phyloP scores from a whole-genome alignment of 1,139 yeast species.

The Suhomyces bribrorum region DNA sequence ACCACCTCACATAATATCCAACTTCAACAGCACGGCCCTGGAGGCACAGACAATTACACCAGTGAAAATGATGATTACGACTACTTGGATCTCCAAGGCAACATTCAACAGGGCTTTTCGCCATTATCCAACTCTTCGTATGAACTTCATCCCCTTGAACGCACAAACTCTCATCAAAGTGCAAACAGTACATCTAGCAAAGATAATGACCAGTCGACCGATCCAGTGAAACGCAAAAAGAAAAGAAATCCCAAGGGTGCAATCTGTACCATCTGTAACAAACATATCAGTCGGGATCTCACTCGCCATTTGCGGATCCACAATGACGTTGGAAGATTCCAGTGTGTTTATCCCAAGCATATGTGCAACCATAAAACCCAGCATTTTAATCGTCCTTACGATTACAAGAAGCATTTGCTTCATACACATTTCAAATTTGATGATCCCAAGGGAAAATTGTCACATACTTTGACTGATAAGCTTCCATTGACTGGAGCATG shows the following conservation, averaged over 20 bases:
- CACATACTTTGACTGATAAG: conserved; percentile 47
- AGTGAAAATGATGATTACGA: conserved; percentile 3
- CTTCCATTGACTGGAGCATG: conserved; percentile 43
- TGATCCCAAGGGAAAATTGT: conserved; percentile 45
- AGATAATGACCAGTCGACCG: conserved; percentile 6
- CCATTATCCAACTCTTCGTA: conserved; percentile 8
- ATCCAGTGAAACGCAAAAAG: conserved; percentile 21
- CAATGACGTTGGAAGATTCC: conserved; percentile 49
- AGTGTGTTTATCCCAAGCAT: conserved; percentile 45
- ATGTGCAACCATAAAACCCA: conserved; percentile 49
- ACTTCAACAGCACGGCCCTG: neutral
- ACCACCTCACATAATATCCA: neutral
- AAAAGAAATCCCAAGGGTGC: conserved; percentile 42
- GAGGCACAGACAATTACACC: neutral
- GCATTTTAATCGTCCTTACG: conserved; percentile 50
- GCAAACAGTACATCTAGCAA: conserved; percentile 16
- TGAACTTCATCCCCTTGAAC: conserved; percentile 8
- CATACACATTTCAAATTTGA: conserved; percentile 49
- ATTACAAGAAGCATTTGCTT: conserved; percentile 48
- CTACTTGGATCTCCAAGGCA: conserved; percentile 1
- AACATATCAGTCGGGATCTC: conserved; percentile 45
- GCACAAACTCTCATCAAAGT: conserved; percentile 28
- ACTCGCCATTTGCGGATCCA: conserved; percentile 50
- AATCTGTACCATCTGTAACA: conserved; percentile 43
- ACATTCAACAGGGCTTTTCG: conserved; percentile 1